These are phyloP conservation scores for Cyclocybe cylindracea DNA, from an alignment of 768 basidiomycete species.

Conservation along the genomic window DNA sequence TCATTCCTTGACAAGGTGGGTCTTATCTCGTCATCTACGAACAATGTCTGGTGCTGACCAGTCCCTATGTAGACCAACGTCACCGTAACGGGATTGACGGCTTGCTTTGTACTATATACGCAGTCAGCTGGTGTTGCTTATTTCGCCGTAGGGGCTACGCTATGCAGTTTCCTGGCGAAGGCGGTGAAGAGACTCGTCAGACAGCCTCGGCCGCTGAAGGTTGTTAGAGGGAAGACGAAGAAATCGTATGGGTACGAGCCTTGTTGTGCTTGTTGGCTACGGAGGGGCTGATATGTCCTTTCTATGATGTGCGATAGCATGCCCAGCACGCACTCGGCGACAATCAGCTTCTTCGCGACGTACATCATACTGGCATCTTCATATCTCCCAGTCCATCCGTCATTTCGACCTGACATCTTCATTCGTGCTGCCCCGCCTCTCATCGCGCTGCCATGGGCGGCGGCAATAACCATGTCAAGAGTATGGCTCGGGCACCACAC, in stretches of 20 bases:
- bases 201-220: conserved; percentile 59
- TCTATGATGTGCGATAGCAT: conserved; percentile 46
- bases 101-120: conserved; percentile 53
- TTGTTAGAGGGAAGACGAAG: conserved; percentile 41
- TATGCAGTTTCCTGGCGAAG: conserved; percentile 61
- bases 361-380: conserved; percentile 60
- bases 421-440: conserved; percentile 46
- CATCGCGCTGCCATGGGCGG: conserved; percentile 56
- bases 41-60: background rate
- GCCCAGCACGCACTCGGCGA: conserved; percentile 82
- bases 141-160: conserved; percentile 57
- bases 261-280: background rate
- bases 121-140: conserved; percentile 63
- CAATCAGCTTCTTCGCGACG: conserved; percentile 62
- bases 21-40: background rate
- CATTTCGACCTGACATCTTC: conserved; percentile 39
- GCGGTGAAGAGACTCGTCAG: conserved; percentile 58
- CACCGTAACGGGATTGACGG: conserved; percentile 54
- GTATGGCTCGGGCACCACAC: conserved; percentile 82
- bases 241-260: conserved; percentile 61
- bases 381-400: conserved; percentile 60
- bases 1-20: conserved; percentile 42
- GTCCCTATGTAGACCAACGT: conserved; percentile 50
- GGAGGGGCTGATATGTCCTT: background rate
- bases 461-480: conserved; percentile 59